These are phyloP conservation scores for Fusarium xyrophilum DNA, from an alignment of 2,329 filamentous ascomycete genomes.

Conservation along the genomic window DNA sequence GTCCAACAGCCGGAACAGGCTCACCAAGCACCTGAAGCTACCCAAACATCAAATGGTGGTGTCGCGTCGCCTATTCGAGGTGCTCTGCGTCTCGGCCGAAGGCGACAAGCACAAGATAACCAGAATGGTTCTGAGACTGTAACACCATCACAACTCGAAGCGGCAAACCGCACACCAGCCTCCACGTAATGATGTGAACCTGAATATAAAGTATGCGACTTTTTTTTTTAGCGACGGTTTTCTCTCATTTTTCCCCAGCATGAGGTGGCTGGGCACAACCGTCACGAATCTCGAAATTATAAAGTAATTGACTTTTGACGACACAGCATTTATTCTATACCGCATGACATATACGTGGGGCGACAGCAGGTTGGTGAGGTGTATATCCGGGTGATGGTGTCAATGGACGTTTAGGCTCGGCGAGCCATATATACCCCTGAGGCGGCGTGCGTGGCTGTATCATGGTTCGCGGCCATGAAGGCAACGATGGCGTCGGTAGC, in stretches of 20 bases:
- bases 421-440: constrained; percentile 36
- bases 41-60: constrained; percentile 31
- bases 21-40: constrained; percentile 16
- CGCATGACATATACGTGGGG: constrained; percentile 31
- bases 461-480: constrained; percentile 5
- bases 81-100: constrained; percentile 45
- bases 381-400: constrained; percentile 14
- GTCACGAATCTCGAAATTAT: constrained; percentile 40
- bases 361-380: constrained; percentile 9
- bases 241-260: constrained; percentile 39
- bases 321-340: constrained; percentile 37
- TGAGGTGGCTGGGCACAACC: constrained; percentile 32
- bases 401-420: constrained; percentile 27
- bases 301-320: constrained; percentile 41
- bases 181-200: constrained; percentile 23
- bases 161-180: constrained; percentile 46
- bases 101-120: constrained; percentile 31
- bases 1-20: constrained; percentile 15
- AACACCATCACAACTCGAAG: constrained; percentile 58
- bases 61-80: constrained; percentile 46
- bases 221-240: constrained; percentile 42
- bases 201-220: constrained; percentile 34
- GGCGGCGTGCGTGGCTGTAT: constrained; percentile 2
- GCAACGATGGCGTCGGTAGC: constrained; percentile 13
- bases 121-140: constrained; percentile 35